These are phyloP conservation scores for Lipomyces oligophaga DNA, from an alignment of 805 yeast genomes.

Conservation along the genomic window DNA sequence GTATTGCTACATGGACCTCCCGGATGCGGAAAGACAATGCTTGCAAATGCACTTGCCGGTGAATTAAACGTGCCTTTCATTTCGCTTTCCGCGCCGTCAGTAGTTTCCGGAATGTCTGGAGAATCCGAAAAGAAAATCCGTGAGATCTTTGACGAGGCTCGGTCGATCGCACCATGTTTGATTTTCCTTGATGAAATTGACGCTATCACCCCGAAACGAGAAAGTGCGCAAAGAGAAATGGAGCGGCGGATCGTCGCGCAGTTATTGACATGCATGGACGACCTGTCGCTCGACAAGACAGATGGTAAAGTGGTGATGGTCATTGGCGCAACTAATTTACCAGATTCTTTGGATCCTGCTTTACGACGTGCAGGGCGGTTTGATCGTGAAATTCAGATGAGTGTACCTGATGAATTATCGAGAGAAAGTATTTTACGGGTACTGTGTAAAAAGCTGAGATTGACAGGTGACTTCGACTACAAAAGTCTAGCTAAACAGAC, in stretches of 20 bases:
- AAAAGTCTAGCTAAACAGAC: conserved; percentile 78
- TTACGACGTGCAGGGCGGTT: conserved; percentile 94
- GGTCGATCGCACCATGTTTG: conserved; percentile 81
- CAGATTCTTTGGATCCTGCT: conserved; percentile 92
- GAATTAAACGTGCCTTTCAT: conserved; percentile 91
- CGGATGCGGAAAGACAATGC: conserved; percentile 96
- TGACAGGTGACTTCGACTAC: conserved; percentile 68
- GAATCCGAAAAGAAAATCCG: conserved; percentile 92
- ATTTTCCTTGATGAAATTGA: conserved; percentile 95
- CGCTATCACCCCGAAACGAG: conserved; percentile 96
- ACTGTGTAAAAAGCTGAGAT: conserved; percentile 52
- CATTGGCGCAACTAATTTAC: conserved; percentile 95
- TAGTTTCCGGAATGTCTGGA: conserved; percentile 99
- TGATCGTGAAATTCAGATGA: conserved; percentile 88
- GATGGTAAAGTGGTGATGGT: conserved; percentile 90
- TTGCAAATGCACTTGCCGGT: conserved; percentile 86
- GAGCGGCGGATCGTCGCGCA: conserved; percentile 96
- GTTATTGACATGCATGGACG: conserved; percentile 90
- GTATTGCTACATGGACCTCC: conserved; percentile 96
- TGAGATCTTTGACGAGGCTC: conserved; percentile 87
- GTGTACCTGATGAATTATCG: conserved; percentile 88
- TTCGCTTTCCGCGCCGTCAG: conserved; percentile 87
- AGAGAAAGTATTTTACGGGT: conserved; percentile 61
- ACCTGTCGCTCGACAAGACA: conserved; percentile 75
- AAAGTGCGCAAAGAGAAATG: conserved; percentile 98